These are phyloP conservation scores for Fusarium scirpi DNA, from an alignment of 2,329 filamentous ascomycete species.

Conservation along the genomic window DNA sequence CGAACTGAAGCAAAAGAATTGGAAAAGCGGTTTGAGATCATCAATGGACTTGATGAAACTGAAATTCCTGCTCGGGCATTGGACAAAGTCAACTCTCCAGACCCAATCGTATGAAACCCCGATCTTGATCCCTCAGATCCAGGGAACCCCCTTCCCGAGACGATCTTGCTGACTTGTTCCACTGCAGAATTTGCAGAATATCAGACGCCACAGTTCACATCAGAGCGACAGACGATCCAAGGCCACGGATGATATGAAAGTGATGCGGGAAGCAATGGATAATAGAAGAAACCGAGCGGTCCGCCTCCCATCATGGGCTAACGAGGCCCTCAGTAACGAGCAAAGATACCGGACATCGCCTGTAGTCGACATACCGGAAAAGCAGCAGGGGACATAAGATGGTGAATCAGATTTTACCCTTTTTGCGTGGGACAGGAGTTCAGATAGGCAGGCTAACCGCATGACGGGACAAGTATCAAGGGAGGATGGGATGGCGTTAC, in stretches of 20 bases:
- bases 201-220: slow-evolving; percentile 40
- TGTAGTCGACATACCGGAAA: slow-evolving; percentile 15
- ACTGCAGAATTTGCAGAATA: slow-evolving; percentile 51
- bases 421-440: slow-evolving; percentile 15
- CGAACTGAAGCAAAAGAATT: slow-evolving; percentile 45
- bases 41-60: slow-evolving; percentile 44
- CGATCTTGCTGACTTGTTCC: slow-evolving; percentile 23
- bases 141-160: background rate
- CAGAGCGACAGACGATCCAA: slow-evolving; percentile 20
- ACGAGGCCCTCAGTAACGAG: slow-evolving; percentile 44
- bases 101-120: slow-evolving; percentile 51
- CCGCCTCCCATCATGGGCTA: slow-evolving; percentile 52
- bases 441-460: background rate
- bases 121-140: background rate
- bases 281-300: slow-evolving; percentile 44
- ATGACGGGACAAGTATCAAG: background rate
- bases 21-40: slow-evolving; percentile 40
- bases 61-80: slow-evolving; percentile 45
- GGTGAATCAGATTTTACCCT: background rate
- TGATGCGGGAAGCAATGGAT: slow-evolving; percentile 51
- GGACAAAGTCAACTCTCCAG: slow-evolving; percentile 36
- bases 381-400: slow-evolving; percentile 1
- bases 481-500: slow-evolving; percentile 29
- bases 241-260: slow-evolving; percentile 49
- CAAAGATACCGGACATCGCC: slow-evolving; percentile 26